Base-by-base conservation (phyloP, 148 eudicot genomes). In the Chenopodium album region DNA sequence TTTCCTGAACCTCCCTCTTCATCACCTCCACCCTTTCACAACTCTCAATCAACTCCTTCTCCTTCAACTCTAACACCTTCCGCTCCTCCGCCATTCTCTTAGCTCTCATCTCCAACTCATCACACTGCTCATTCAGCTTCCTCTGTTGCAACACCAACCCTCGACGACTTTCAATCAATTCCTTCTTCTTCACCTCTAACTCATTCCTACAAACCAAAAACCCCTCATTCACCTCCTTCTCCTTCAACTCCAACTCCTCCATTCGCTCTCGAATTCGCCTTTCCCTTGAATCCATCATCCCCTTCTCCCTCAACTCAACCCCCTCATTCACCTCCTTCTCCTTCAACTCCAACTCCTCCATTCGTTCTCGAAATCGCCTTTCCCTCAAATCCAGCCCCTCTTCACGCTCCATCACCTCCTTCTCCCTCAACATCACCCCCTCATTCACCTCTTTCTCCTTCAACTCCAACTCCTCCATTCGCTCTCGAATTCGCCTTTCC, bases 11-110 rank as follows among this genome's bases (percentile, higher is more conserved):
- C 0, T 78, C 76, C 28, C 31, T 28, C 64, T 50, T 28, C 41
- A 23, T 60, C 79, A 34, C 34, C 23, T 76, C 79, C 41, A 76
- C 37, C 66, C 12, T 56, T 32, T 46, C 34, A 34, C 5, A 56
- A 22, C 56, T 48, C 79, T 81, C 73, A 34, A 23, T 37, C 54
- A 65, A 11, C 13, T 76, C 79, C 70, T 59, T 56, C 84, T 76
- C 80, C 6, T 62, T 82, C 79, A 32, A 29, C 11, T 12, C 37
- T 5, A 78, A 7, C 20, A 41, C 73, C 63, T 67, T 66, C 52
- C 80, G 52, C 52, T 48, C 68, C 75, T 69, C 56, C 46, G 28
- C 17, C 44, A 79, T 23, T 29, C 50, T 28, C 31, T 50, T 47
- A 23, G 32, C 10, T 29, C 32, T 50, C 64, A 19, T 16, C 63